These are phyloP conservation scores for Epichloe gansuensis DNA, from an alignment of 2,329 filamentous ascomycete genomes.

Conservation along the genomic window DNA sequence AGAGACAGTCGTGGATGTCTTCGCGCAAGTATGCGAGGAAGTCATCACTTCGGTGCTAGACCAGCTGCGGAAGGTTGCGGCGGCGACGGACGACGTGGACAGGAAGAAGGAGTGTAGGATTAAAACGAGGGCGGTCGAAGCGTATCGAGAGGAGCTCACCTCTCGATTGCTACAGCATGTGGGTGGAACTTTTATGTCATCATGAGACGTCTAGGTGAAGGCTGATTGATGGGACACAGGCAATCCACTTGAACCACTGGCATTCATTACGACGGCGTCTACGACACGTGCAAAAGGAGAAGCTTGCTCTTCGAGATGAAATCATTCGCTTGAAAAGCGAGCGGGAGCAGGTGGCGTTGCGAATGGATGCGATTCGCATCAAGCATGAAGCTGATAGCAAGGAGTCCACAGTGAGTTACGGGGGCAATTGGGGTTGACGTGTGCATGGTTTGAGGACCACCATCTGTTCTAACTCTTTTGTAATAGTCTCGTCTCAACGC, in stretches of 20 bases:
- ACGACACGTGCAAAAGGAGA: conserved; percentile 43
- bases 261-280: conserved; percentile 45
- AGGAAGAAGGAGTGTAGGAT: conserved; percentile 40
- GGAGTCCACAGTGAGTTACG: conserved; percentile 33
- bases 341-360: conserved; percentile 47
- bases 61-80: conserved; percentile 29
- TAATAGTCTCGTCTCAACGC: conserved; percentile 34
- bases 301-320: conserved; percentile 42
- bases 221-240: conserved; percentile 19
- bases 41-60: conserved; percentile 38
- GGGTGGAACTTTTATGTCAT: conserved; percentile 15
- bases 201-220: neutral
- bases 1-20: conserved; percentile 50
- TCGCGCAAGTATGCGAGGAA: conserved; percentile 49
- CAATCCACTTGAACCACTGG: conserved; percentile 46
- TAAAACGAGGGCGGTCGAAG: conserved; percentile 43
- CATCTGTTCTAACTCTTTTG: neutral
- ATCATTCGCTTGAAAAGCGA: conserved; percentile 47
- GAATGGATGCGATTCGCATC: conserved; percentile 49
- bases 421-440: neutral
- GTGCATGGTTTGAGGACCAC: neutral
- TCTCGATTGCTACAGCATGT: conserved; percentile 46
- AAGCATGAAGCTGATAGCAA: conserved; percentile 43
- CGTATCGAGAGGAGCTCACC: conserved; percentile 44
- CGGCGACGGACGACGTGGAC: conserved; percentile 28